Base-by-base conservation (phyloP, 352 stramenopile genomes). In the Labyrinthula sp. region DNA sequence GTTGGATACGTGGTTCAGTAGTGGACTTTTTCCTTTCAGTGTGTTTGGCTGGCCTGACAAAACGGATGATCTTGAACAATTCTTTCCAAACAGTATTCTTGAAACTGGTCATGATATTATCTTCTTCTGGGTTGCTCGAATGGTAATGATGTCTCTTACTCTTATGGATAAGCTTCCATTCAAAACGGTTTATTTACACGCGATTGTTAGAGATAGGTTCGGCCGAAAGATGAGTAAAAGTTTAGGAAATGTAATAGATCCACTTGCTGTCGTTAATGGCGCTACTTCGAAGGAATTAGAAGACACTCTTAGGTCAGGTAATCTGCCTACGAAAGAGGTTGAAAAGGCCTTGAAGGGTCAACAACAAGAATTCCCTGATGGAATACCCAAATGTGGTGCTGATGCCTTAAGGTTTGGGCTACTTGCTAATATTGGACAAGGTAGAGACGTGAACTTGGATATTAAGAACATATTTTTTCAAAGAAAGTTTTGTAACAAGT, bases 401-500 rank as follows among this genome's bases (percentile, higher is more conserved):
- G 90, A 99, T 63, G 88, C 90, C 2, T 67, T 99, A 18, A 75
- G 90, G 5, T 94, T 96, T 49, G 89, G 86, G 22, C 68, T 99
- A 9, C 69, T 94, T 3, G 82, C 82, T 9, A 96, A 96, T 50
- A 85, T 72, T 30, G 61, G 74, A 2, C 72, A 85, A 73, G 60
- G 79, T 33, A 77, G 87, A 30, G 87, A 99, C 65, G 93, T 99
- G 52, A 99, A 98, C 64, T 63, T 99, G 41, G 90, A 99, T 66
- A 95, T 99, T 58, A 91, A 95, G 45, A 77, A 87, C 47, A 72
- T 99, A 14, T 84, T 97, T 30, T 83, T 81, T 21, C 96, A 97
- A 66, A 77, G 91, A 45, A 89, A 95, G 64, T 99, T 99, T 62
- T 97, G 91, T 58, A 99, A 99, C 74, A 99, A 99, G 65, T 71